Base-by-base conservation (phyloP, 2,329 filamentous ascomycete species). In the Nemania bipapillata region DNA sequence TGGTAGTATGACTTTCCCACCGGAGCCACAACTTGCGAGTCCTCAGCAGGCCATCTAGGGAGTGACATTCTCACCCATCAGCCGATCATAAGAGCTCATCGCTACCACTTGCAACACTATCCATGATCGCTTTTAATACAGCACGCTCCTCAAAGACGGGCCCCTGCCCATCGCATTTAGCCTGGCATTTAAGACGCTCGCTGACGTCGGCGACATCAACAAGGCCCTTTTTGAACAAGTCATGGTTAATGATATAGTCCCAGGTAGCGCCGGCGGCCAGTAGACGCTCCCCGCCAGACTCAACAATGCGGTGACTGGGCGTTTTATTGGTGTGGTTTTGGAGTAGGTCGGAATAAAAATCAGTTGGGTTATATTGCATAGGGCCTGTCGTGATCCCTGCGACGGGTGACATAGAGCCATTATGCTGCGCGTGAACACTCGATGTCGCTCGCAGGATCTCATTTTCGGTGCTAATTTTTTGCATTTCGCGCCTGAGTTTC, bases 381-480 rank as follows among this genome's bases (percentile, higher is more conserved):
- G 91, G 91, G 0, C 91, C 92, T 0, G 89, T 89, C 4, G 86
- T 86, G 9, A 83, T 80, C 72, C 82, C 79, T 72, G 78, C 78
- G 72, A 81, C 80, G 70, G 82, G 83, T 70, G 83, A 79, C 40
- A 83, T 80, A 63, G 79, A 80, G 75, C 80, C 76, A 77, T 71
- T 74, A n/a, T 70, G 69, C 26, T 64, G 69, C 12, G 67, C 77
- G 74, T 72, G 71, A 5, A 83, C 75, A 28, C 77, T 83, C 6
- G 90, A 90, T 1, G 93, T 97, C 5, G 93, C 93, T 54, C 93
- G 91, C 40, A 98, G 84, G 62, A 97, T 94, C 81, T 97, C 92
- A 79, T 97, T 97, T 79, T 98, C 94, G 8, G 93, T 97, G 69
- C 89, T 90, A 61, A 92, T 89, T 77, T 92, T 92, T 73, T 96